phyloP scores from a whole-genome alignment of 2,329 filamentous ascomycete species.

The Alternaria rosae region DNA sequence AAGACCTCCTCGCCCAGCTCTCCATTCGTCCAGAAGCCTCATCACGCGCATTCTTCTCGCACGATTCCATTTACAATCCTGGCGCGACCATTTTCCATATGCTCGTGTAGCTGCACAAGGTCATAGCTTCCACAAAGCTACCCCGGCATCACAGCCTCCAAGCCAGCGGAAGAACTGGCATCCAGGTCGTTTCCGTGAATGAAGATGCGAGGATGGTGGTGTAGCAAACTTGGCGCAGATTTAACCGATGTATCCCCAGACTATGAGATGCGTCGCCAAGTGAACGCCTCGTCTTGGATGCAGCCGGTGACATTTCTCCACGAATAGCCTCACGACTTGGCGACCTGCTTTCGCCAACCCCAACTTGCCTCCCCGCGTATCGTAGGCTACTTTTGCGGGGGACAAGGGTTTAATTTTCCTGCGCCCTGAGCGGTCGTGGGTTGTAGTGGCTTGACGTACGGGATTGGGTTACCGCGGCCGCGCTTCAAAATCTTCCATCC shows the following conservation, averaged over 20 bases:
- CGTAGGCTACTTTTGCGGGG: neutral
- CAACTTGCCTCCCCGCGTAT: conserved; percentile 2
- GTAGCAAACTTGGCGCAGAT: conserved; percentile 15
- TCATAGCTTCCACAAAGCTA: conserved; percentile 7
- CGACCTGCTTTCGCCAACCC: conserved; percentile 2
- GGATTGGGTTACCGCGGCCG: neutral
- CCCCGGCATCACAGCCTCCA: neutral
- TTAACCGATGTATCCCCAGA: conserved; percentile 5
- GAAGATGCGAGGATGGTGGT: conserved; percentile 4
- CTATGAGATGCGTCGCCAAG: conserved; percentile 16
- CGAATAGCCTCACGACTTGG: conserved; percentile 19
- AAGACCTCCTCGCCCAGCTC: neutral
- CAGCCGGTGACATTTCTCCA: conserved; percentile 18
- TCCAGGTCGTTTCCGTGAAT: conserved; percentile 25
- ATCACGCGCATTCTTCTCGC: neutral
- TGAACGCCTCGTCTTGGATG: conserved; percentile 6
- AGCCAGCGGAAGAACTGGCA: conserved; percentile 10
- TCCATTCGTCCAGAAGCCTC: neutral
- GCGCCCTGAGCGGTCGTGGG: neutral
- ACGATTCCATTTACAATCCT: neutral
- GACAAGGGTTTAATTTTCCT: conserved; percentile 1
- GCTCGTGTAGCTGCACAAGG: neutral
- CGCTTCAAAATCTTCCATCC: neutral
- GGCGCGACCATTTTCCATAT: conserved; percentile 1
- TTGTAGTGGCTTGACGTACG: neutral